A percentile compares a stretch with the other conserved stretches of the same genome.
Conservation (phyloP, 176 grass and related monocot genomes). For the Lolium rigidum region DNA sequence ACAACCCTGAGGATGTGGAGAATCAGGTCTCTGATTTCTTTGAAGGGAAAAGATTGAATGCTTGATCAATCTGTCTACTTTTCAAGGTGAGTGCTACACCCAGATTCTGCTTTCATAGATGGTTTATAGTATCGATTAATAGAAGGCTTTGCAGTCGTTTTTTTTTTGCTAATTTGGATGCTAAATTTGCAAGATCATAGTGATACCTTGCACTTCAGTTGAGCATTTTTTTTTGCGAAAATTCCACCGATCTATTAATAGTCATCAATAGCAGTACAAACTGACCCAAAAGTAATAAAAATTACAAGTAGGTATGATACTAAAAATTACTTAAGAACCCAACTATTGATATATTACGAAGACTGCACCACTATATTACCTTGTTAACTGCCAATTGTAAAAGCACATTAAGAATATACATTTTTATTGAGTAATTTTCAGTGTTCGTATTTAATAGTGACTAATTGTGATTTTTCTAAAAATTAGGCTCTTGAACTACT, state of each 20-base stretch:
- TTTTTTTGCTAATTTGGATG: background rate
- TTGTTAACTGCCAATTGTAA: background rate
- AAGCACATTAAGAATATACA: background rate
- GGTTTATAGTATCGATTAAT: background rate
- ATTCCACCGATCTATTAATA: no score
- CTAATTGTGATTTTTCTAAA: no score
- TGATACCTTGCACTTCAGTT: slow-evolving; percentile 19
- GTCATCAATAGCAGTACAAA: no score
- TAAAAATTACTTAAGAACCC: background rate
- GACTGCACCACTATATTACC: background rate
- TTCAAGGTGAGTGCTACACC: slow-evolving; percentile 49
- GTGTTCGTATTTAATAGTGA: no score
- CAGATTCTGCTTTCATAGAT: background rate
- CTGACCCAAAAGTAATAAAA: no score
- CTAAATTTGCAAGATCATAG: slow-evolving; percentile 30
- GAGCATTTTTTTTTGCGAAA: no score
- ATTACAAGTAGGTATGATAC: background rate
- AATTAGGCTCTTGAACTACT: no score
- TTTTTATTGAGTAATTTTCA: no score
- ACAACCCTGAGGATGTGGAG: slow-evolving; percentile 87
- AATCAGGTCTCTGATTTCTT: slow-evolving; percentile 87
- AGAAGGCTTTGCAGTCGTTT: background rate
- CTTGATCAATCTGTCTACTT: slow-evolving; percentile 33
- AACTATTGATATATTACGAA: slow-evolving; percentile 16
- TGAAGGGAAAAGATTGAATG: slow-evolving; percentile 70